Evolutionary conservation across 2,329 filamentous ascomycete genomes (phyloP).

Genomic region (Fusarium brachygibbosum): DNA sequence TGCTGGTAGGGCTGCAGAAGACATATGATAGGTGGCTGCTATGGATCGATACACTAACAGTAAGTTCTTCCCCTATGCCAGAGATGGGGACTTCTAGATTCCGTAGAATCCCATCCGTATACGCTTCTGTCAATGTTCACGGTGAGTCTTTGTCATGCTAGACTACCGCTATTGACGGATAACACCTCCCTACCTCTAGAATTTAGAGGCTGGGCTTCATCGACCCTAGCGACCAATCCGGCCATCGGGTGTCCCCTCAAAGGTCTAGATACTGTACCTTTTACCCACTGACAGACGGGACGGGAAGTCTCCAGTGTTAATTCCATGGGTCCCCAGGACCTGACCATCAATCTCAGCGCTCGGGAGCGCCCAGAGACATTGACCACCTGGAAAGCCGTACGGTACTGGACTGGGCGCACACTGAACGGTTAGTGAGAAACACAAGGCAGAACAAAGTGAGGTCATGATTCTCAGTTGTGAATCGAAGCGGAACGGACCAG

Average conservation of each 20-base stretch:
- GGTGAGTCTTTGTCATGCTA: constrained; percentile 9
- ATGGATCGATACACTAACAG: constrained; percentile 6
- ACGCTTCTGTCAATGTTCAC: constrained; percentile 9
- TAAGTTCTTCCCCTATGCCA: constrained; percentile 10
- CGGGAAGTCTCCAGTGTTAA: constrained; percentile 40
- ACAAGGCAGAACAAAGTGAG: background rate
- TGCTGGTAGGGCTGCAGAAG: constrained; percentile 19
- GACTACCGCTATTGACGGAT: background rate
- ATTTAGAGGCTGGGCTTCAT: constrained; percentile 36
- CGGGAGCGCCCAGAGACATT: constrained; percentile 41
- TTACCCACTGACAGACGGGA: constrained; percentile 40
- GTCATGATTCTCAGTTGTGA: constrained; percentile 13
- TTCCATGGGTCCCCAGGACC: constrained; percentile 12
- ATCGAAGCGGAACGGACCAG: background rate
- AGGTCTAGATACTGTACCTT: constrained; percentile 11
- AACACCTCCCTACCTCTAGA: constrained; percentile 1
- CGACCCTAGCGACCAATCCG: constrained; percentile 42
- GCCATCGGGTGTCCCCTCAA: constrained; percentile 20
- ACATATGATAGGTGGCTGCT: constrained; percentile 25
- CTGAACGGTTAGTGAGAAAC: constrained; percentile 24
- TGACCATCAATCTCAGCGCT: constrained; percentile 37
- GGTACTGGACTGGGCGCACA: constrained; percentile 2
- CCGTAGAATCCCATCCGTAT: constrained; percentile 2
- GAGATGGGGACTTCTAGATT: constrained; percentile 25
- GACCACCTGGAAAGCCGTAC: constrained; percentile 17